Percentiles rank a stretch among this genome's conserved stretches.
Conservation (phyloP, 495 filamentous ascomycete species). For the Trypethelium eluteriae region DNA sequence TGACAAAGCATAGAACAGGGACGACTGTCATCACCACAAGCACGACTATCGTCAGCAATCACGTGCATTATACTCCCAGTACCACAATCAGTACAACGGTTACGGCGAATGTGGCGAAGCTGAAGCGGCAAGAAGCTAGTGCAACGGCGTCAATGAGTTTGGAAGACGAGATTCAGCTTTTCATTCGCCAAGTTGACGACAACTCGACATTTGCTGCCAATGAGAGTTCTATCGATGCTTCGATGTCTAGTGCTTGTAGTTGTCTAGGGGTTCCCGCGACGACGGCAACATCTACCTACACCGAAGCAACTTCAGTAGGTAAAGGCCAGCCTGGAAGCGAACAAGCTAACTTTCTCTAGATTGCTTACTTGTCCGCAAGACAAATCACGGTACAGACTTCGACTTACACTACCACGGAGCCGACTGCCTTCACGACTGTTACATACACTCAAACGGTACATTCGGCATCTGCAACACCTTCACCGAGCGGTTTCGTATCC, state of each 20-base stretch:
- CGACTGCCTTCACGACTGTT: background rate
- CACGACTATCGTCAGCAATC: background rate
- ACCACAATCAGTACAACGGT: background rate
- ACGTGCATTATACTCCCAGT: background rate
- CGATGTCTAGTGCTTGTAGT: conserved; percentile 9
- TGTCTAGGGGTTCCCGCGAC: background rate
- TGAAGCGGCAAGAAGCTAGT: background rate
- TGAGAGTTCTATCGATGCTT: background rate
- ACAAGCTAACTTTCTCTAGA: background rate
- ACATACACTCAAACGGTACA: background rate
- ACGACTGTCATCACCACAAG: background rate
- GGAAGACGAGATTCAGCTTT: conserved; percentile 1
- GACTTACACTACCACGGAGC: background rate
- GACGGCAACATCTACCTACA: conserved; percentile 4
- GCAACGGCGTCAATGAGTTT: background rate
- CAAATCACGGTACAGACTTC: background rate
- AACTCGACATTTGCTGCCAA: background rate
- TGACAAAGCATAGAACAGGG: background rate
- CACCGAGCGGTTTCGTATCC: background rate
- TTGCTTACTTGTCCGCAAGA: background rate
- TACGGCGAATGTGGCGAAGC: background rate
- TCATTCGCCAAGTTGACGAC: background rate
- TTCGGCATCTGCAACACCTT: background rate
- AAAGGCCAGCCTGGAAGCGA: too few species aligned
- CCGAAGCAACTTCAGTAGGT: conserved; percentile 7